Evolutionary conservation across 345 rosid species (phyloP).

Genomic region (Hibiscus tridactylites): DNA sequence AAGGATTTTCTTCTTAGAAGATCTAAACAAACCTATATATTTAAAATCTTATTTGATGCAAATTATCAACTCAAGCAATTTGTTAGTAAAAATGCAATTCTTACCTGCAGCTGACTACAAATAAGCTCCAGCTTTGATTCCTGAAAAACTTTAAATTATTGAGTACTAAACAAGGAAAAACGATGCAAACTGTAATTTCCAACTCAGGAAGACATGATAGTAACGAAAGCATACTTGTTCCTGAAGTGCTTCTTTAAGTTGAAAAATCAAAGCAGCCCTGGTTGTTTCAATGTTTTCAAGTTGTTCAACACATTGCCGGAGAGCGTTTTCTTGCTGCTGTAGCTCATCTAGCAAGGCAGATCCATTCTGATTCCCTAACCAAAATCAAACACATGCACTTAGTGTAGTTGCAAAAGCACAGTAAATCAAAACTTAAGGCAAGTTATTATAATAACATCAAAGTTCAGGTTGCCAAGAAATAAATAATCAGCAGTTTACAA

Average conservation of each 20-base stretch:
- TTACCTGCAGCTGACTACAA: slow-evolving; percentile 46
- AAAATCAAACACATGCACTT: neutral
- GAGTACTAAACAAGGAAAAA: neutral
- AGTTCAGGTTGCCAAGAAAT: neutral
- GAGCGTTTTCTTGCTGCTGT: slow-evolving; percentile 44
- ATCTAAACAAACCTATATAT: slow-evolving; percentile 1
- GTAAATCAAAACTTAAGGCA: neutral
- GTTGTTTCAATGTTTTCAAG: slow-evolving; percentile 49
- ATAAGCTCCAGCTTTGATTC: slow-evolving; percentile 48
- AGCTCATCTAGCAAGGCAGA: slow-evolving; percentile 38
- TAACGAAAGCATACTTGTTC: slow-evolving; percentile 41
- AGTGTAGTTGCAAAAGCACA: neutral
- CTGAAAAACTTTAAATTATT: slow-evolving; percentile 27
- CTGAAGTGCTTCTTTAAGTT: slow-evolving; percentile 60
- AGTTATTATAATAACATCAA: neutral
- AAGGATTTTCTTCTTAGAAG: neutral
- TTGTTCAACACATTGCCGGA: slow-evolving; percentile 40
- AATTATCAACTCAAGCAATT: neutral
- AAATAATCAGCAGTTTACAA: neutral
- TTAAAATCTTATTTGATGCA: neutral
- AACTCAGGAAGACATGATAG: slow-evolving; percentile 10
- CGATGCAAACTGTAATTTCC: neutral
- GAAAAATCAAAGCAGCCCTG: slow-evolving; percentile 41
- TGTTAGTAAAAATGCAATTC: slow-evolving; percentile 16
- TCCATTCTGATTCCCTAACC: slow-evolving; percentile 43